Evolutionary conservation across 306 rosid species (phyloP).

Genomic region (Neltuma alba): DNA sequence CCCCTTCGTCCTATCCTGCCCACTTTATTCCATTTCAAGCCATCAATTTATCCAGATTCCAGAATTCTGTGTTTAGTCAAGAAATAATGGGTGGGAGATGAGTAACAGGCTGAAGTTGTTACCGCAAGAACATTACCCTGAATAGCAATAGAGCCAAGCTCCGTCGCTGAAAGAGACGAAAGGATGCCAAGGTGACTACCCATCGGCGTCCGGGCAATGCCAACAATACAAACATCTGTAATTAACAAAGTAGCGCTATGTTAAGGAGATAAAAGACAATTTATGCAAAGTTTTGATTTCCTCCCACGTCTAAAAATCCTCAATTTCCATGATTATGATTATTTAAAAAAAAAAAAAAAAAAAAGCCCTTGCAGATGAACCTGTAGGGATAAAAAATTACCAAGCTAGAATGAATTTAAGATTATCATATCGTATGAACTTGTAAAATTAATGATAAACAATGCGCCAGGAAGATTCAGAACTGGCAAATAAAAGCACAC

Average conservation of each 20-base stretch:
- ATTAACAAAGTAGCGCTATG: neutral
- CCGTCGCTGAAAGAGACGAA: slow-evolving; percentile 84
- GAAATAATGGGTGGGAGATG: neutral
- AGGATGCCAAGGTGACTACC: slow-evolving; percentile 85
- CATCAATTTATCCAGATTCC: neutral
- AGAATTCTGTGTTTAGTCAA: neutral
- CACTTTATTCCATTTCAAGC: neutral
- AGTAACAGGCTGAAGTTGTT: neutral
- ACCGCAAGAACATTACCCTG: slow-evolving; percentile 41
- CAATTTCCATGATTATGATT: neutral
- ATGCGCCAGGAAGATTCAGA: neutral
- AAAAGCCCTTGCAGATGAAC: neutral
- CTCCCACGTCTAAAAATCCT: neutral
- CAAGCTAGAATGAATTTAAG: slow-evolving; percentile 16
- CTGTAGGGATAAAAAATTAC: neutral
- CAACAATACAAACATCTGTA: slow-evolving; percentile 94
- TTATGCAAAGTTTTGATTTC: neutral
- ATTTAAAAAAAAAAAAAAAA: too few species aligned
- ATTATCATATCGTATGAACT: slow-evolving; percentile 6
- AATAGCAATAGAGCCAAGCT: slow-evolving; percentile 80
- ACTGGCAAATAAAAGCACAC: slow-evolving; percentile 31
- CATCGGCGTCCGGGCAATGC: slow-evolving; percentile 91
- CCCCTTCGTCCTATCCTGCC: neutral
- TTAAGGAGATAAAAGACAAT: slow-evolving; percentile 1
- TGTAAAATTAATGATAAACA: neutral